Evolutionary conservation across 2,329 filamentous ascomycete genomes (phyloP), one percentile per base, ranked within the genome.

Genomic region (Coniochaeta pulveracea): DNA sequence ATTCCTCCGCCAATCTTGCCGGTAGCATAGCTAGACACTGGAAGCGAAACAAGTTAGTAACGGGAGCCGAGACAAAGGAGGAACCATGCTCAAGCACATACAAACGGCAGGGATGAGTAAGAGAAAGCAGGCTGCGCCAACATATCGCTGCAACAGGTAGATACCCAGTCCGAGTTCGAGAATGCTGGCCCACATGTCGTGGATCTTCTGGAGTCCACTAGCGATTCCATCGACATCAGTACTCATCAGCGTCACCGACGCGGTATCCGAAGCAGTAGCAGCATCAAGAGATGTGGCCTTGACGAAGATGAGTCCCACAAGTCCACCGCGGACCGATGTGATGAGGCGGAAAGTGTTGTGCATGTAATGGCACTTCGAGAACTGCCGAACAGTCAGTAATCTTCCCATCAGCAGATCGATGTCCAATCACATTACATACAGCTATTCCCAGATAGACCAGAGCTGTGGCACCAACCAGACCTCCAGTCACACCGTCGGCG

Each of bases 151-250:
- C 2, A 56, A 37, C 2, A 56, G 38, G 46, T 47, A 56, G 15
- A 43, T 37, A 3, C 46, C 52, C 8, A 56, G 35, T 2, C 23
- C 41, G 18, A 51, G 44, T 5, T 55, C 48, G 2, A 49, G 10
- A 6, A 49, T 14, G 4, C 43, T 41, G 1, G 39, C 50, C 53
- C 53, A 56, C 1, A 48, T 18, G 17, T 51, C 43, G 14, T 55
- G 51, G 8, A 54, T 33, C 0, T 35, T 14, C 8, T 35, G 23
- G 24, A 52, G 39, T 3, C 37, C 40, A 1, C 29, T 28, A n/a
- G 39, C 36, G 16, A 56, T 50, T 2, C 51, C 49, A 23, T 52
- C 50, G 2, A 54, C 40, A 28, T 56, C 53, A 2, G 53, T 51
- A 5, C 52, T 50, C 50, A 56, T 55, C 1, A 56, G 35, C 1